Percentiles rank a stretch among this genome's conserved stretches.
phyloP scores from a whole-genome alignment of 192 early-diverging fungal species.

The Linnemannia zychae region DNA sequence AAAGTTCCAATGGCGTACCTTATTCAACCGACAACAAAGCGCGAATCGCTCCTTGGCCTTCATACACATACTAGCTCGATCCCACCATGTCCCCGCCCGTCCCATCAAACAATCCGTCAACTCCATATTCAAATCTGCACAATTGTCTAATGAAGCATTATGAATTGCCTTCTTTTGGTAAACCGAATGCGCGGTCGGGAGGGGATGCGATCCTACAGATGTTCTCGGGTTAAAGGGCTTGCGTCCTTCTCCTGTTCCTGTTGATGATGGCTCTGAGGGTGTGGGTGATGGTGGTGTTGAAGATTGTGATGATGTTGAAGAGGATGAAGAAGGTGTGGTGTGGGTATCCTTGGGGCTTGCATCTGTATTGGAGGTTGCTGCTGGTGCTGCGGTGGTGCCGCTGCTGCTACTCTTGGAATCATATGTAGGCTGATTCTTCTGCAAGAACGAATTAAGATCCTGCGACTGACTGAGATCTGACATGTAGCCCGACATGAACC shows the following conservation, averaged over 20 bases:
- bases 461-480: slow-evolving; percentile 44
- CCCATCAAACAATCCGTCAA: slow-evolving; percentile 45
- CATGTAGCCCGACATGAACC: slow-evolving; percentile 55
- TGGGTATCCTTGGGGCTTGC: not conserved
- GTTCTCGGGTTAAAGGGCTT: slow-evolving; percentile 2
- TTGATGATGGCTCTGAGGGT: not conserved
- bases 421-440: slow-evolving; percentile 47
- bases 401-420: slow-evolving; percentile 19
- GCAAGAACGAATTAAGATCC: slow-evolving; percentile 51
- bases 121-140: slow-evolving; percentile 50
- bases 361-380: not conserved
- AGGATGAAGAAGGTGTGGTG: not conserved
- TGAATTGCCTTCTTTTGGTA: slow-evolving; percentile 45
- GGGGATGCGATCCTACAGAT: slow-evolving; percentile 15
- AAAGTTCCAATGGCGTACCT: not conserved
- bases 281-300: not conserved
- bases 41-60: slow-evolving; percentile 37
- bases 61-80: slow-evolving; percentile 48
- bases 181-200: slow-evolving; percentile 13
- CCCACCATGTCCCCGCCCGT: slow-evolving; percentile 45
- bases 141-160: slow-evolving; percentile 37
- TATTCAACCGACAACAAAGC: slow-evolving; percentile 42
- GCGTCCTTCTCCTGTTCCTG: not conserved
- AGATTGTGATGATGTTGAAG: slow-evolving; percentile 1
- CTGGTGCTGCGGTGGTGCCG: not conserved